Evolutionary conservation across 208 protist genomes (phyloP).

Genomic region (Crithidia fasciculata): DNA sequence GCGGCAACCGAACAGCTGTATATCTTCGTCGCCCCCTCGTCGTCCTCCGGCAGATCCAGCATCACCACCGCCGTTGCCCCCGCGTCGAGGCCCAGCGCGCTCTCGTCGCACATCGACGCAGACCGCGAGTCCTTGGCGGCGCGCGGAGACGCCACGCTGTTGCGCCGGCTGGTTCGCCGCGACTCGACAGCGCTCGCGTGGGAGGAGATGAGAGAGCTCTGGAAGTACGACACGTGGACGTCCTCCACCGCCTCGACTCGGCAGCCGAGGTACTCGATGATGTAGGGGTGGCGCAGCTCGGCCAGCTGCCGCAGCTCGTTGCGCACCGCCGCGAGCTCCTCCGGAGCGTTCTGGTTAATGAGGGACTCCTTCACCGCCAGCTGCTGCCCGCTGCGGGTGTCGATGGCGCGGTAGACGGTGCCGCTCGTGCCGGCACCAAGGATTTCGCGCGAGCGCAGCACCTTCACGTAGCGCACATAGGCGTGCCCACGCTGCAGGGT

Average conservation of each 20-base stretch:
- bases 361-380: constrained; percentile 44
- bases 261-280: constrained; percentile 48
- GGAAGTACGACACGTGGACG: constrained; percentile 1
- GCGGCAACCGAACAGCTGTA: neutral
- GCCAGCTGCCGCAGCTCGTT: constrained; percentile 43
- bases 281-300: constrained; percentile 34
- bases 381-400: constrained; percentile 35
- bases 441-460: constrained; percentile 14
- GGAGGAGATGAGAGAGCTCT: constrained; percentile 7
- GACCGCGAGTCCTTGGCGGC: neutral
- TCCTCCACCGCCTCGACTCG: constrained; percentile 24
- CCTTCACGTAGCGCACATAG: constrained; percentile 21
- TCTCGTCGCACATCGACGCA: too few species aligned
- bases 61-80: too few species aligned
- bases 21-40: too few species aligned
- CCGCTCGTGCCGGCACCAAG: constrained; percentile 37
- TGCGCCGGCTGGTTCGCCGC: neutral
- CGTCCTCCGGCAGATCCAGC: too few species aligned
- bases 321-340: constrained; percentile 32
- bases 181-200: constrained; percentile 4
- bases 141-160: neutral
- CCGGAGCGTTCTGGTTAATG: constrained; percentile 26
- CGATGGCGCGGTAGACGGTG: constrained; percentile 40
- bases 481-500: constrained; percentile 16
- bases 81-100: too few species aligned